phyloP scores from a whole-genome alignment of 2,329 filamentous ascomycete species.

The Aspergillus alliaceus region DNA sequence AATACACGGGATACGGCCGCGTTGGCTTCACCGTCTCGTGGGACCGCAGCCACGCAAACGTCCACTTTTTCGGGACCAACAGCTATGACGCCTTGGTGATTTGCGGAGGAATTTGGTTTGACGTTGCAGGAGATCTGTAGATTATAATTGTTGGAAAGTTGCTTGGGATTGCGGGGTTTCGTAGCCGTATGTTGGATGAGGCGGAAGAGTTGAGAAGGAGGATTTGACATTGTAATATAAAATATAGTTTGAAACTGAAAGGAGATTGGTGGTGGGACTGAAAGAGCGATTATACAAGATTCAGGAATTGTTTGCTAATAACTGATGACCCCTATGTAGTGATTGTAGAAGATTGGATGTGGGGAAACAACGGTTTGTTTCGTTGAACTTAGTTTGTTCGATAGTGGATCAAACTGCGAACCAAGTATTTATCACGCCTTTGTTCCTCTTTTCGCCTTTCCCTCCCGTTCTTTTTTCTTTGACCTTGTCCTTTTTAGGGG shows the following conservation, averaged over 20 bases:
- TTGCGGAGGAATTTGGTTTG: slow-evolving; percentile 64
- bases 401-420: no score
- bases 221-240: background rate
- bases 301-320: no score
- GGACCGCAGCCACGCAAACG: slow-evolving; percentile 64
- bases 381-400: no score
- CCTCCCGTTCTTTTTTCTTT: background rate
- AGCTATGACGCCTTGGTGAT: slow-evolving; percentile 60
- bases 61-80: slow-evolving; percentile 60
- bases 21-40: slow-evolving; percentile 69
- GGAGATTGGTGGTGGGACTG: no score
- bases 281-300: no score
- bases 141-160: slow-evolving; percentile 25
- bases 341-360: no score
- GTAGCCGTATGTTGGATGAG: slow-evolving; percentile 9
- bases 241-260: background rate
- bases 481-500: background rate
- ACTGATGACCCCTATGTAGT: no score
- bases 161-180: slow-evolving; percentile 7
- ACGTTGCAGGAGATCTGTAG: slow-evolving; percentile 66
- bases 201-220: slow-evolving; percentile 12
- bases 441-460: background rate
- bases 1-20: slow-evolving; percentile 64
- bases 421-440: background rate
- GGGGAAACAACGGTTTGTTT: no score